Conservation (phyloP, 2,329 filamentous ascomycete genomes). For the Botrytis sinoallii region DNA sequence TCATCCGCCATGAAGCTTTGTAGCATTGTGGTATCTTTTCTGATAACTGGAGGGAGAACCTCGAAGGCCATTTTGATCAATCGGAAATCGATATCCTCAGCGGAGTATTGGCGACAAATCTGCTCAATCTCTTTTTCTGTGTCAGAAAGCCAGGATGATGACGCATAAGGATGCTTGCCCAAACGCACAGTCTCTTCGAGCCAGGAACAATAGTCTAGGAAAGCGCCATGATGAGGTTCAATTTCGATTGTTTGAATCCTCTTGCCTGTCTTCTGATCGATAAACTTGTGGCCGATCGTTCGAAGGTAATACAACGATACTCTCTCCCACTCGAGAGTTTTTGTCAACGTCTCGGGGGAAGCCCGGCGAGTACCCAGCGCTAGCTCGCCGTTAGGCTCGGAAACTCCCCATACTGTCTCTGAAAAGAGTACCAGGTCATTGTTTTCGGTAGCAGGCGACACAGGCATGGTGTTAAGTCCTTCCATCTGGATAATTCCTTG, state of each 20-base stretch:
- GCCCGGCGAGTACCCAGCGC: background rate
- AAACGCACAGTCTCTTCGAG: background rate
- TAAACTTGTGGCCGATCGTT: background rate
- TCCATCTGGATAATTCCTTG: background rate
- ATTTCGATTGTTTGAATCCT: background rate
- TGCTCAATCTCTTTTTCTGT: background rate
- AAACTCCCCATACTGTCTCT: background rate
- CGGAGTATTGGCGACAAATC: background rate
- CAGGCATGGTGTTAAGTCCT: background rate
- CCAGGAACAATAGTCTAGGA: background rate
- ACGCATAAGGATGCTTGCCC: background rate
- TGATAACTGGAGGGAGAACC: background rate
- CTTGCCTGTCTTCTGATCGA: background rate
- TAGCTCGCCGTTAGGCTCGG: background rate
- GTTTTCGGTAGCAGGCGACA: background rate
- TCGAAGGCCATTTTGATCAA: background rate
- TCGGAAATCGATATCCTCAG: background rate
- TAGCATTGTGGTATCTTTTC: background rate
- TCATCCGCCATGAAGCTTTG: background rate
- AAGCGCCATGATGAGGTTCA: background rate
- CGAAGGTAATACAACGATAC: background rate
- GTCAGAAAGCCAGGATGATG: background rate
- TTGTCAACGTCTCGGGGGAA: background rate
- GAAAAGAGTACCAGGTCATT: background rate
- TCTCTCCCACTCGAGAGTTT: background rate